Evolutionary conservation across 371 early-diverging fungal species (phyloP).

Genomic region (Mucor racemosus): DNA sequence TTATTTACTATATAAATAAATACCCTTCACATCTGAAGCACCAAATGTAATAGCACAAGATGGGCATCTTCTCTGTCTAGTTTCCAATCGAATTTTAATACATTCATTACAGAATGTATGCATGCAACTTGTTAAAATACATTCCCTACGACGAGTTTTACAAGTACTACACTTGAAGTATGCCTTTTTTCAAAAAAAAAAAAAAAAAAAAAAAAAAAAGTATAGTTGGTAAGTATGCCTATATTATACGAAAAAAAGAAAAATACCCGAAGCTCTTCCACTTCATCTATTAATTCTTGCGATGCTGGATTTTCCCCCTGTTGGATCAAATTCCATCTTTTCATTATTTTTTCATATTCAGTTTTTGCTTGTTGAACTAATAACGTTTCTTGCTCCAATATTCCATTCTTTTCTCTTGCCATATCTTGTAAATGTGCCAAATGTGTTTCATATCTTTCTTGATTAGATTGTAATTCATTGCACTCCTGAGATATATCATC

Average conservation of each 20-base stretch:
- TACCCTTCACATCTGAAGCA: conserved; percentile 13
- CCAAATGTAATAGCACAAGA: conserved; percentile 15
- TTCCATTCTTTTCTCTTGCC: conserved; percentile 2
- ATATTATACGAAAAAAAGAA: neutral
- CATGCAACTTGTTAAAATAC: conserved; percentile 6
- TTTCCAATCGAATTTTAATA: conserved; percentile 12
- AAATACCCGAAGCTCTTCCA: conserved; percentile 13
- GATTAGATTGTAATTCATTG: neutral
- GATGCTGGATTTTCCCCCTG: conserved; percentile 13
- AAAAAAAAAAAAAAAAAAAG: too few species aligned
- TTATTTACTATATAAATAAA: conserved; percentile 13
- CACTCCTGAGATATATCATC: conserved; percentile 1
- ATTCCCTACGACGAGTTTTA: conserved; percentile 11
- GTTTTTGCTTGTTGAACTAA: neutral
- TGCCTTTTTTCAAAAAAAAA: neutral
- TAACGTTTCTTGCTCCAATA: conserved; percentile 1
- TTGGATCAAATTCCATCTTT: conserved; percentile 5
- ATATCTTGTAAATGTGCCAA: neutral
- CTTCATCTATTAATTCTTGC: conserved; percentile 10
- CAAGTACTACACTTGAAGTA: conserved; percentile 11
- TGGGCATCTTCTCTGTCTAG: conserved; percentile 12
- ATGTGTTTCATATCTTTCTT: neutral
- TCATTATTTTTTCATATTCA: neutral
- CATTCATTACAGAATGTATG: conserved; percentile 16
- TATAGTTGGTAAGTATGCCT: neutral